Evolutionary conservation across 495 filamentous ascomycete species (phyloP).

Genomic region (Penicillium flavigenum): DNA sequence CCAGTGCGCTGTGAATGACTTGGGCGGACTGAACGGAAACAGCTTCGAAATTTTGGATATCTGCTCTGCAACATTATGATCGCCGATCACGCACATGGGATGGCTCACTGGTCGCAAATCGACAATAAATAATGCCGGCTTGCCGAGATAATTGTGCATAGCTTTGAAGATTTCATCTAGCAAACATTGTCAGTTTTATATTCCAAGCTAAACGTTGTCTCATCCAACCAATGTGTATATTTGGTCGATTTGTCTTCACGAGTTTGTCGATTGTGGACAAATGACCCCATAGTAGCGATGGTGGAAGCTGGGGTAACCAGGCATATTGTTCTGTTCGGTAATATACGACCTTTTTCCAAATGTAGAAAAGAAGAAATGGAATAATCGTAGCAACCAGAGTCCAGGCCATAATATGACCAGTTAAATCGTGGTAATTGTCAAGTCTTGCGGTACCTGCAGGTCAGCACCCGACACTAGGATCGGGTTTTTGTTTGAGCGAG

Average conservation of each 20-base stretch:
- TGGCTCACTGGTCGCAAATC: constrained; percentile 37
- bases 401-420: not conserved
- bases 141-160: constrained; percentile 3
- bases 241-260: not conserved
- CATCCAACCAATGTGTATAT: not conserved
- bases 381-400: not conserved
- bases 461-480: not conserved
- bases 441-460: not conserved
- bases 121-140: constrained; percentile 19
- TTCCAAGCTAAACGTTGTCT: no score
- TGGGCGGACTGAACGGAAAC: constrained; percentile 44
- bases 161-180: not conserved
- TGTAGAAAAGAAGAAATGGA: not conserved
- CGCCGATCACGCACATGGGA: constrained; percentile 20
- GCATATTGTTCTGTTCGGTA: constrained; percentile 7
- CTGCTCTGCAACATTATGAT: constrained; percentile 26
- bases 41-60: constrained; percentile 35
- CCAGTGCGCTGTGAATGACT: constrained; percentile 35
- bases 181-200: not conserved
- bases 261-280: not conserved
- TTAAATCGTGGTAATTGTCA: not conserved
- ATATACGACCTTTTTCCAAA: not conserved
- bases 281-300: constrained; percentile 5
- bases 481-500: not conserved
- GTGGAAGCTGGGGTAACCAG: constrained; percentile 3